Conservation (phyloP, 495 filamentous ascomycete genomes). For the Trichoderma virens region DNA sequence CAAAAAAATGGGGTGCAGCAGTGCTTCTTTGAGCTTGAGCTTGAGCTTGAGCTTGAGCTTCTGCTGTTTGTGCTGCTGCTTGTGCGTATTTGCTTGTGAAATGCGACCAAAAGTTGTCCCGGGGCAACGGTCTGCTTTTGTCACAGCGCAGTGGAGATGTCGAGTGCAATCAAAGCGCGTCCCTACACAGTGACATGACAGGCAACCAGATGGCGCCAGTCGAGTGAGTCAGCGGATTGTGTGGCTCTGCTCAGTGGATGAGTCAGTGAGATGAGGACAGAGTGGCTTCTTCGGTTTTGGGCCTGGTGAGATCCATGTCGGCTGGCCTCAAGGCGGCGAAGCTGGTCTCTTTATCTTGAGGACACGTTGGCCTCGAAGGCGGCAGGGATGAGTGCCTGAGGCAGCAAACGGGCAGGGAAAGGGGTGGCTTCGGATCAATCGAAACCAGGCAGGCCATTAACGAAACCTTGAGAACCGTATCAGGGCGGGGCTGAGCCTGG, state of each 20-base stretch:
- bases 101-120: background rate
- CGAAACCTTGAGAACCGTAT: too few relatives aligned
- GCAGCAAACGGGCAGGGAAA: background rate
- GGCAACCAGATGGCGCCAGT: background rate
- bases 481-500: too few relatives aligned
- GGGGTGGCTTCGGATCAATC: background rate
- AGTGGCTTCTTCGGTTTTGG: background rate
- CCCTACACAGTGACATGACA: background rate
- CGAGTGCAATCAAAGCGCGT: too few relatives aligned
- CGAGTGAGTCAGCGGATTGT: slow-evolving; percentile 6
- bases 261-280: slow-evolving; percentile 10
- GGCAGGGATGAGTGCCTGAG: background rate
- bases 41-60: background rate
- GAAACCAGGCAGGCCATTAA: background rate
- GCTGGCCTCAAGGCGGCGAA: background rate
- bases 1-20: too few relatives aligned
- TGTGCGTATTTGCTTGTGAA: background rate
- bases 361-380: slow-evolving; percentile 1
- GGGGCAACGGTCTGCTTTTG: slow-evolving; percentile 2
- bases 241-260: background rate
- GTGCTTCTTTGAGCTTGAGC: too few relatives aligned
- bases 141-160: slow-evolving; percentile 2
- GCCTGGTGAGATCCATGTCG: too few relatives aligned
- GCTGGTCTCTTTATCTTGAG: slow-evolving; percentile 11
- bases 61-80: background rate